phyloP scores from a whole-genome alignment of 176 grass and related monocot species.

The Aegilops sharonensis region DNA sequence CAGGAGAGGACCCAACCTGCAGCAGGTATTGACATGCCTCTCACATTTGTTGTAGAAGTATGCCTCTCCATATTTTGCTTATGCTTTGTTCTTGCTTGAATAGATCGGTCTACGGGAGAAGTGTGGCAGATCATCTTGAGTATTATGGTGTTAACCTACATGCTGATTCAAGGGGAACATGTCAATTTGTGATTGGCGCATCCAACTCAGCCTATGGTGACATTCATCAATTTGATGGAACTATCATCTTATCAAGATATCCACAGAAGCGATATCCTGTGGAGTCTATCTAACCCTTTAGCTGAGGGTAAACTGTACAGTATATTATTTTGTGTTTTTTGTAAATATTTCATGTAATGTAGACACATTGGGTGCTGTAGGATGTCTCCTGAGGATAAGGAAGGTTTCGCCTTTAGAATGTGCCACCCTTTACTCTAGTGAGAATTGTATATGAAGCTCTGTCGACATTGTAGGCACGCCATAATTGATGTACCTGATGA shows the following conservation, averaged over 20 bases:
- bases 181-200: conserved; percentile 50
- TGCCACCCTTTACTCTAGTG: conserved; percentile 42
- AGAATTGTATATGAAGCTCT: conserved; percentile 46
- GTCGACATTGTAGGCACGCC: conserved; percentile 15
- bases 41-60: conserved; percentile 17
- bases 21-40: conserved; percentile 56
- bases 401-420: conserved; percentile 38
- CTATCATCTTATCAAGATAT: conserved; percentile 45
- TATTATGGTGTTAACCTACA: conserved; percentile 68
- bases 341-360: conserved; percentile 38
- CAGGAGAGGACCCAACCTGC: conserved; percentile 86
- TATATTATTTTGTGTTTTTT: conserved; percentile 32
- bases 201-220: conserved; percentile 27
- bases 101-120: conserved; percentile 80
- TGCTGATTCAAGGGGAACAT: conserved; percentile 65
- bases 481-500: conserved; percentile 24
- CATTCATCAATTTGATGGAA: conserved; percentile 38
- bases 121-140: conserved; percentile 72
- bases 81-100: conserved; percentile 34
- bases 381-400: conserved; percentile 45
- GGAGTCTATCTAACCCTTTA: conserved; percentile 32
- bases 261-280: neutral
- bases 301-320: conserved; percentile 31
- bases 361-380: neutral
- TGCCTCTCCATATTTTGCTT: neutral